phyloP scores from a whole-genome alignment of 768 basidiomycete genomes.

The Panellus pusillus region DNA sequence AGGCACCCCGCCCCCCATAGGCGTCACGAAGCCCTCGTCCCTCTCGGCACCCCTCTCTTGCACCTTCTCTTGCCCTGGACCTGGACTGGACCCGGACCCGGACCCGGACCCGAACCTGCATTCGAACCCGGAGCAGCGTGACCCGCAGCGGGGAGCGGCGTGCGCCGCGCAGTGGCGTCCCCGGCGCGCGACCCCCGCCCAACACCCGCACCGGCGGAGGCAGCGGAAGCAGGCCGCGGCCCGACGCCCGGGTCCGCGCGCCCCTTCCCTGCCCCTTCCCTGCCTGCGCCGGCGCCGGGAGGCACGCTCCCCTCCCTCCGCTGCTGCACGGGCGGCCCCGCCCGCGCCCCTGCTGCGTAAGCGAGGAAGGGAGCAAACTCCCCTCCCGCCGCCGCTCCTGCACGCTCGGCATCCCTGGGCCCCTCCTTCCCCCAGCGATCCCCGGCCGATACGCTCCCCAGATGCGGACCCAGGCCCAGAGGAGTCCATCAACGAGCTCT shows the following conservation, averaged over 20 bases:
- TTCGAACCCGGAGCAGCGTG: too few relatives aligned
- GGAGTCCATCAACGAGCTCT: slow-evolving; percentile 21
- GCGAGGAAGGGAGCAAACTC: slow-evolving; percentile 1
- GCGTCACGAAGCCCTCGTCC: slow-evolving; percentile 4
- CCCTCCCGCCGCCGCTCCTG: slow-evolving; percentile 11
- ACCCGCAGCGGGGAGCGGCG: slow-evolving; percentile 13
- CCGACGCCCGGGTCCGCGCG: slow-evolving; percentile 15
- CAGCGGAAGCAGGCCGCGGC: slow-evolving; percentile 11
- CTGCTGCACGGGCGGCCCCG: too few relatives aligned
- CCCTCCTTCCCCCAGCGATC: too few relatives aligned
- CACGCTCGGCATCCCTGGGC: slow-evolving; percentile 23
- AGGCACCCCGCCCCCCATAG: slow-evolving; percentile 36
- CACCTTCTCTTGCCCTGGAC: slow-evolving; percentile 23
- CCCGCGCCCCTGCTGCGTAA: too few relatives aligned
- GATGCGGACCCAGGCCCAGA: too few relatives aligned
- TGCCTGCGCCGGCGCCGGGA: too few relatives aligned
- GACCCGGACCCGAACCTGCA: too few relatives aligned
- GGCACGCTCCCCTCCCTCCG: slow-evolving; percentile 14
- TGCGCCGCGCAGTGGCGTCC: slow-evolving; percentile 13
- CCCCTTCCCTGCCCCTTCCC: slow-evolving; percentile 15
- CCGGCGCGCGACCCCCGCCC: slow-evolving; percentile 10
- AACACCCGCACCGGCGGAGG: too few relatives aligned
- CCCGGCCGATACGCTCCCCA: too few relatives aligned
- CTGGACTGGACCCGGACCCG: too few relatives aligned
- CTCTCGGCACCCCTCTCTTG: too few relatives aligned